Percentiles rank a stretch among this genome's conserved stretches.
phyloP scores from a whole-genome alignment of 2,329 filamentous ascomycete genomes.

The Thelonectria olida region DNA sequence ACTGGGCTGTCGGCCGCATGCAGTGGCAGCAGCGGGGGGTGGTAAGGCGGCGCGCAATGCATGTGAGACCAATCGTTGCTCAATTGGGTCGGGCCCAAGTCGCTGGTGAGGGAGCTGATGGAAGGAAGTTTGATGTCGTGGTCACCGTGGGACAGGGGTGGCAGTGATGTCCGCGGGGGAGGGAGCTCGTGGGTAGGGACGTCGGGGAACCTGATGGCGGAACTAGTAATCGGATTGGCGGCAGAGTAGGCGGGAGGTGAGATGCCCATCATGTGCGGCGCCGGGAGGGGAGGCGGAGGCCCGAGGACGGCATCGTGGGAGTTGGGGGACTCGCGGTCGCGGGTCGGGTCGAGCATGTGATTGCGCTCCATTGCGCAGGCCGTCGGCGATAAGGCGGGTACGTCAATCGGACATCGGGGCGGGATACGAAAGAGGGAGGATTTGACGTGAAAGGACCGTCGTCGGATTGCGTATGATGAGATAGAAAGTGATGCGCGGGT shows the following conservation, averaged over 20 bases:
- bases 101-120: conserved; percentile 47
- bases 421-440: conserved; percentile 16
- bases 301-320: conserved; percentile 38
- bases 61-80: conserved; percentile 55
- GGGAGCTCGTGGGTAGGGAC: conserved; percentile 39
- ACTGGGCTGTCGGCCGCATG: conserved; percentile 56
- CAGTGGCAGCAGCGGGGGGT: conserved; percentile 33
- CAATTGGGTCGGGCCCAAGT: conserved; percentile 37
- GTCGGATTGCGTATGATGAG: conserved; percentile 3
- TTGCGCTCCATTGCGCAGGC: conserved; percentile 50
- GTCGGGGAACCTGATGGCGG: conserved; percentile 42
- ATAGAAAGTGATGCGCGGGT: background rate
- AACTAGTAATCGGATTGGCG: conserved; percentile 26
- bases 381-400: conserved; percentile 41
- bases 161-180: conserved; percentile 33
- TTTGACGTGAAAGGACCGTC: background rate
- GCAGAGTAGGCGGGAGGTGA: conserved; percentile 37
- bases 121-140: conserved; percentile 46
- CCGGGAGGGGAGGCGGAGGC: conserved; percentile 39
- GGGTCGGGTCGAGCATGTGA: conserved; percentile 54
- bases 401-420: conserved; percentile 39
- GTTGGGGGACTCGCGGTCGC: conserved; percentile 35
- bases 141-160: conserved; percentile 35
- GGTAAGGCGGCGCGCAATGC: conserved; percentile 59
- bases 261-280: conserved; percentile 35